These are phyloP conservation scores for Baudoinia panamericana DNA, from an alignment of 495 filamentous ascomycete species.

Conservation along the genomic window DNA sequence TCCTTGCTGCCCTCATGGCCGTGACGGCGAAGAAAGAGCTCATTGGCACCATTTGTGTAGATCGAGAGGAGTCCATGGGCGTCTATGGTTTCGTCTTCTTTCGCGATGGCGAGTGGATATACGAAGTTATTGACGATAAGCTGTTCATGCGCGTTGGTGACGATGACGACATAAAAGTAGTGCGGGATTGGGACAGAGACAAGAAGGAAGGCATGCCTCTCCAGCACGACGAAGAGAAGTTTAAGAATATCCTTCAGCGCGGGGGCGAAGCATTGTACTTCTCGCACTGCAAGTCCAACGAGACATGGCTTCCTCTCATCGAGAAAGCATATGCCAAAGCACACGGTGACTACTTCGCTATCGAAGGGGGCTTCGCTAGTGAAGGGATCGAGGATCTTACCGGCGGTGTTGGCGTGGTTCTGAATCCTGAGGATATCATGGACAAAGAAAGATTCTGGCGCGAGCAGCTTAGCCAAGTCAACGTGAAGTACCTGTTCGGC, in stretches of 20 bases:
- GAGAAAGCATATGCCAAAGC: slow-evolving; percentile 97
- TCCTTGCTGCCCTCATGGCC: slow-evolving; percentile 75
- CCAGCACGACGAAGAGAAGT: slow-evolving; percentile 55
- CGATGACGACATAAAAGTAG: slow-evolving; percentile 49
- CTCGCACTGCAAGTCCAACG: slow-evolving; percentile 76
- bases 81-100: slow-evolving; percentile 94
- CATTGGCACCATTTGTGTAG: slow-evolving; percentile 75
- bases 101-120: slow-evolving; percentile 86
- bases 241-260: slow-evolving; percentile 59
- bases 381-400: slow-evolving; percentile 91
- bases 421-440: slow-evolving; percentile 63
- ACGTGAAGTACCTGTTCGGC: slow-evolving; percentile 78
- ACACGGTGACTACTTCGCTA: slow-evolving; percentile 75
- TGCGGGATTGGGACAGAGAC: slow-evolving; percentile 13
- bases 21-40: slow-evolving; percentile 67
- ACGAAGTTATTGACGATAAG: slow-evolving; percentile 77
- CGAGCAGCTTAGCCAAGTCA: slow-evolving; percentile 72
- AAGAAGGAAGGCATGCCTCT: slow-evolving; percentile 11
- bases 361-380: slow-evolving; percentile 69
- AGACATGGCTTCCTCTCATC: slow-evolving; percentile 87
- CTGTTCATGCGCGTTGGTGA: slow-evolving; percentile 72
- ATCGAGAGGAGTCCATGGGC: slow-evolving; percentile 61
- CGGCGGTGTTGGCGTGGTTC: slow-evolving; percentile 73
- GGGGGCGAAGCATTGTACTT: slow-evolving; percentile 72
- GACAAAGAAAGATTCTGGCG: slow-evolving; percentile 84